phyloP scores from a whole-genome alignment of 306 rosid species.

The Oxytropis ochrocephala region DNA sequence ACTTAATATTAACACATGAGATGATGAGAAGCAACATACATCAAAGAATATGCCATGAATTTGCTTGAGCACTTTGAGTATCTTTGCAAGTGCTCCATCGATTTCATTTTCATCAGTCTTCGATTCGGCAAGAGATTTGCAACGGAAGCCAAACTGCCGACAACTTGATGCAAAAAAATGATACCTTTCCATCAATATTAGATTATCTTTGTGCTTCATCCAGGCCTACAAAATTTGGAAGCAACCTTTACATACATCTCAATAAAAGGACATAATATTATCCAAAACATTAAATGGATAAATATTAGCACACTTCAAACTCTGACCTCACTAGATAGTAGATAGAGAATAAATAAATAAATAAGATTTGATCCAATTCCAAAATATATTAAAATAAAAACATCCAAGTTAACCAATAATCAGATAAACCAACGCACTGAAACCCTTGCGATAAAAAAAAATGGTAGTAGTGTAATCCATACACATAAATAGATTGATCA shows the following conservation, averaged over 20 bases:
- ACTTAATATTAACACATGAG: background rate
- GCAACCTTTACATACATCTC: conserved; percentile 1
- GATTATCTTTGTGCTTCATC: conserved; percentile 71
- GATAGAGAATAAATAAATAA: background rate
- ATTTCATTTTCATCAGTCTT: conserved; percentile 69
- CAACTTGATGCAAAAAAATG: conserved; percentile 91
- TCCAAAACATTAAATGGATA: conserved; percentile 13
- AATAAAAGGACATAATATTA: background rate
- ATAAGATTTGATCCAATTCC: background rate
- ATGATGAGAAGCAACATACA: conserved; percentile 36
- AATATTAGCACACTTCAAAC: background rate
- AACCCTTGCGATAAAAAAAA: background rate
- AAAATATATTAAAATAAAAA: background rate
- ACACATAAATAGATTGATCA: background rate
- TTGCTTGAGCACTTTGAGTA: conserved; percentile 68
- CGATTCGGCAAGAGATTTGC: conserved; percentile 67
- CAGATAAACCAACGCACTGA: background rate
- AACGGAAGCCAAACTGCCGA: conserved; percentile 63
- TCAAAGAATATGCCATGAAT: conserved; percentile 61
- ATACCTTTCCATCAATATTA: conserved; percentile 85
- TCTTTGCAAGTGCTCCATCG: conserved; percentile 74
- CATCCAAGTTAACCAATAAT: background rate
- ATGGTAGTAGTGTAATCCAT: background rate
- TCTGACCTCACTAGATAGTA: background rate
- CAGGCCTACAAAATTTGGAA: conserved; percentile 59